Evolutionary conservation across 2,329 filamentous ascomycete species (phyloP).

Genomic region (Stachybotrys echinatus): DNA sequence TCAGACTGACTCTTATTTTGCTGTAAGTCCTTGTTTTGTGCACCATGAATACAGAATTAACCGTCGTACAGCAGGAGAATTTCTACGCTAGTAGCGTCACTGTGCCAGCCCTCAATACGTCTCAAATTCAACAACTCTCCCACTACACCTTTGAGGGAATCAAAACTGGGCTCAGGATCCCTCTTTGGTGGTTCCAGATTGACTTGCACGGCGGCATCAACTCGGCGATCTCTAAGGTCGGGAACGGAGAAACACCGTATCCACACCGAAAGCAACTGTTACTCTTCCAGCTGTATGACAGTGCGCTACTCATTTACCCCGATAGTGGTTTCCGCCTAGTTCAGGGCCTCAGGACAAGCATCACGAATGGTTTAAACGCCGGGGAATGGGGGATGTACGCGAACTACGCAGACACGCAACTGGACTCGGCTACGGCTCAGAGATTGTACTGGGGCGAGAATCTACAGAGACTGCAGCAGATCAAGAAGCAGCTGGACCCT

Average conservation of each 20-base stretch:
- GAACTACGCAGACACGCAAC: slow-evolving; percentile 33
- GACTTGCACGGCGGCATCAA: slow-evolving; percentile 26
- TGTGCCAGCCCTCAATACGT: slow-evolving; percentile 15
- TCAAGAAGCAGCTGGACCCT: slow-evolving; percentile 32
- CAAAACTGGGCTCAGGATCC: slow-evolving; percentile 3
- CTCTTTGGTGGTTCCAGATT: slow-evolving; percentile 16
- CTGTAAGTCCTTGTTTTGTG: no score
- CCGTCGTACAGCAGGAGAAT: slow-evolving; percentile 22
- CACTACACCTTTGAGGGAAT: slow-evolving; percentile 12
- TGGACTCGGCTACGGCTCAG: slow-evolving; percentile 26
- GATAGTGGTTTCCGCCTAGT: slow-evolving; percentile 26
- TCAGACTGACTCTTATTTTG: slow-evolving; percentile 18
- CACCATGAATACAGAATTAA: no score
- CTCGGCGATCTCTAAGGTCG: slow-evolving; percentile 26
- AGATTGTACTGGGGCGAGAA: slow-evolving; percentile 29
- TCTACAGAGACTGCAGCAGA: slow-evolving; percentile 21
- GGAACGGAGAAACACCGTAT: slow-evolving; percentile 24
- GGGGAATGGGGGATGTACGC: slow-evolving; percentile 34
- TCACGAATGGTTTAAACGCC: slow-evolving; percentile 18
- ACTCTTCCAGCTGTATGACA: slow-evolving; percentile 45
- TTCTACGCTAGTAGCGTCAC: slow-evolving; percentile 24
- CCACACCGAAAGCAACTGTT: slow-evolving; percentile 38
- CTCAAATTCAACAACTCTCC: slow-evolving; percentile 14
- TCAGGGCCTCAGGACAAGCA: slow-evolving; percentile 25
- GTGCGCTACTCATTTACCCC: slow-evolving; percentile 22